These are phyloP conservation scores for Xylariomycetidae sp. DNA, from an alignment of 2,329 filamentous ascomycete species.

Conservation along the genomic window DNA sequence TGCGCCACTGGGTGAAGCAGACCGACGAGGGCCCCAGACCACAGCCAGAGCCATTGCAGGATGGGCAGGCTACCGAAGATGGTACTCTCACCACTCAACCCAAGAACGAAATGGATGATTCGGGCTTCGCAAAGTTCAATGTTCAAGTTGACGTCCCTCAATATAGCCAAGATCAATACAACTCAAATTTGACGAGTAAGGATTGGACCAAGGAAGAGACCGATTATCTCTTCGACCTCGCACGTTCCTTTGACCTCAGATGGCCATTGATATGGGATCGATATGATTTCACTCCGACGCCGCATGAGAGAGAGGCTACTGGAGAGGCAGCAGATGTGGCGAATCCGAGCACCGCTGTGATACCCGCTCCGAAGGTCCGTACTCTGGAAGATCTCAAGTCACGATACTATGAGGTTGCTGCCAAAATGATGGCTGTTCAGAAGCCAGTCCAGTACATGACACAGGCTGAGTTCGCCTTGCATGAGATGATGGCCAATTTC, in stretches of 20 bases:
- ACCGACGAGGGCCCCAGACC: slow-evolving; percentile 33
- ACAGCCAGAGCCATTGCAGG: slow-evolving; percentile 14
- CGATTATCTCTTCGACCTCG: slow-evolving; percentile 77
- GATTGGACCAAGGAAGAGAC: slow-evolving; percentile 94
- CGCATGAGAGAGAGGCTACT: slow-evolving; percentile 27
- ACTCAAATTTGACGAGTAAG: slow-evolving; percentile 63
- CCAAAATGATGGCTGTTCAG: slow-evolving; percentile 74
- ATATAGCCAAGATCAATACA: slow-evolving; percentile 87
- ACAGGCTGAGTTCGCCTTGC: slow-evolving; percentile 72
- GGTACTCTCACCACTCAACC: slow-evolving; percentile 33
- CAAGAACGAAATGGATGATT: slow-evolving; percentile 49
- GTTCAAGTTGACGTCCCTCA: slow-evolving; percentile 71
- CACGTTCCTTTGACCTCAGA: slow-evolving; percentile 75
- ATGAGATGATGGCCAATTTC: slow-evolving; percentile 84
- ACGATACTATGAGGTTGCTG: slow-evolving; percentile 83
- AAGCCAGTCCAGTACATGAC: slow-evolving; percentile 86
- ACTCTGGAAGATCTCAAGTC: slow-evolving; percentile 88
- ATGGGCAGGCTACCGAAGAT: slow-evolving; percentile 22
- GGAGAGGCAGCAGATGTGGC: slow-evolving; percentile 38
- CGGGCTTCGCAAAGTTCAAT: slow-evolving; percentile 80
- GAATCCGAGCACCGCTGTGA: slow-evolving; percentile 48
- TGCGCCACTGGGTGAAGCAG: slow-evolving; percentile 79
- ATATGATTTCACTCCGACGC: slow-evolving; percentile 66
- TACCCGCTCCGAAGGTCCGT: slow-evolving; percentile 51
- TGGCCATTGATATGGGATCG: slow-evolving; percentile 92